These are phyloP conservation scores for Globisporangium nodosum DNA, from an alignment of 352 stramenopile species.

Conservation along the genomic window DNA sequence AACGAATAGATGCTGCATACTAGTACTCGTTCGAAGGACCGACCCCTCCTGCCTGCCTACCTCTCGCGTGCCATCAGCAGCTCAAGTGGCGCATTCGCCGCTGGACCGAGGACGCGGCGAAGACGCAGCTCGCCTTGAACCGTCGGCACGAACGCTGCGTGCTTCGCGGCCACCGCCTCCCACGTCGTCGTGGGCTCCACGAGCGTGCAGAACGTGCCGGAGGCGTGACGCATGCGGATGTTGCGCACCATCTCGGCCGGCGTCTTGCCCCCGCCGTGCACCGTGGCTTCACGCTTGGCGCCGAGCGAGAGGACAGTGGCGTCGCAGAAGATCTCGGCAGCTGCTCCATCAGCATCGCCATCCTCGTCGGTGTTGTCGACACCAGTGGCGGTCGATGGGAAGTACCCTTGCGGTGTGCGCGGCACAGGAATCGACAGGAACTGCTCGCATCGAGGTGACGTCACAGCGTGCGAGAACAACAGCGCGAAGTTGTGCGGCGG, in stretches of 20 bases:
- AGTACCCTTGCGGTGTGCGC: constrained; percentile 18
- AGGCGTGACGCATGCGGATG: constrained; percentile 83
- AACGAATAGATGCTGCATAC: not conserved
- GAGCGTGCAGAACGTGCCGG: constrained; percentile 72
- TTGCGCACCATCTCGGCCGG: constrained; percentile 79
- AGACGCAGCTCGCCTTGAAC: constrained; percentile 47
- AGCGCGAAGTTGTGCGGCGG: constrained; percentile 46
- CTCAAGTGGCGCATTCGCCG: constrained; percentile 29
- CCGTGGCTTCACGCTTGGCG: constrained; percentile 50
- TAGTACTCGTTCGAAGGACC: too few relatives aligned
- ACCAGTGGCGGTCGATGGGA: not conserved
- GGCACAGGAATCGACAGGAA: constrained; percentile 58
- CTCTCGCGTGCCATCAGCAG: constrained; percentile 28
- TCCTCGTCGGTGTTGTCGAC: not conserved
- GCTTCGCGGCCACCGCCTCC: constrained; percentile 32
- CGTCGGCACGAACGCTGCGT: constrained; percentile 32
- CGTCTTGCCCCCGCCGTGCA: constrained; percentile 66
- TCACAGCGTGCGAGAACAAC: constrained; percentile 34
- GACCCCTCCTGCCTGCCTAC: not conserved
- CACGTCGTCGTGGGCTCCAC: constrained; percentile 47
- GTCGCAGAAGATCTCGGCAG: constrained; percentile 49
- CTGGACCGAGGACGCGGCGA: constrained; percentile 49
- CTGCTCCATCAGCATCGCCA: too few relatives aligned
- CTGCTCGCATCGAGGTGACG: constrained; percentile 7
- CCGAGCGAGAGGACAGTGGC: constrained; percentile 58